Percentiles rank a stretch among this genome's conserved stretches.
Conservation (phyloP, 108 stramenopile genomes). For the Skeletonema potamos region DNA sequence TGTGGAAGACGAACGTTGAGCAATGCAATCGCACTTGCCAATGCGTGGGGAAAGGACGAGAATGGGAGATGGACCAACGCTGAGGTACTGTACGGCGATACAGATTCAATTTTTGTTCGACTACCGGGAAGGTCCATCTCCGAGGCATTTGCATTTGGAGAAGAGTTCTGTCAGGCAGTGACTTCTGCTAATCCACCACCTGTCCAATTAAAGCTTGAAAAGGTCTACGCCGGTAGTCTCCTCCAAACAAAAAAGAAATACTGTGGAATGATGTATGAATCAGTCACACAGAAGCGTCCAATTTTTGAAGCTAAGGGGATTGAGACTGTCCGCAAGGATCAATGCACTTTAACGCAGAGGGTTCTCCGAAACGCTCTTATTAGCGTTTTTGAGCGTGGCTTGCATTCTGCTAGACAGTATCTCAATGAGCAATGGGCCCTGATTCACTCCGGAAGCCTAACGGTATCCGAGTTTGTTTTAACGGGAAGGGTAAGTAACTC, state of each 20-base stretch:
- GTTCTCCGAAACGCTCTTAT: conserved; percentile 75
- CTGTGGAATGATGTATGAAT: conserved; percentile 90
- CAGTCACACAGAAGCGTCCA: conserved; percentile 63
- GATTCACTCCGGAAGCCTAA: conserved; percentile 73
- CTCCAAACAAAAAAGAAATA: conserved; percentile 91
- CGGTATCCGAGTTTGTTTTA: conserved; percentile 85
- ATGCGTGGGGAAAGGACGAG: conserved; percentile 68
- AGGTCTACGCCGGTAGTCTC: conserved; percentile 90
- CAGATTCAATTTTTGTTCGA: conserved; percentile 96
- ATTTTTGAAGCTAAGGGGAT: conserved; percentile 88
- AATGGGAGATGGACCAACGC: conserved; percentile 77
- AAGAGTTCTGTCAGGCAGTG: conserved; percentile 84
- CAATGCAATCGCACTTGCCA: conserved; percentile 84
- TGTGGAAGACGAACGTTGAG: conserved; percentile 87
- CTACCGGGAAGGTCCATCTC: conserved; percentile 83
- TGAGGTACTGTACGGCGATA: conserved; percentile 83
- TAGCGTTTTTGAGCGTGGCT: conserved; percentile 65
- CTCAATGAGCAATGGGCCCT: conserved; percentile 76
- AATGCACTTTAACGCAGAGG: conserved; percentile 84
- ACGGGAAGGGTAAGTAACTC: conserved; percentile 89
- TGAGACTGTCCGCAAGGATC: conserved; percentile 86
- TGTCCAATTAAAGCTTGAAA: conserved; percentile 95
- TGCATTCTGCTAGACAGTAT: conserved; percentile 61
- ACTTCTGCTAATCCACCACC: conserved; percentile 88
- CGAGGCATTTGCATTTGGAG: conserved; percentile 94